These are phyloP conservation scores for Barbarea vulgaris DNA, from an alignment of 345 rosid species.

Conservation along the genomic window DNA sequence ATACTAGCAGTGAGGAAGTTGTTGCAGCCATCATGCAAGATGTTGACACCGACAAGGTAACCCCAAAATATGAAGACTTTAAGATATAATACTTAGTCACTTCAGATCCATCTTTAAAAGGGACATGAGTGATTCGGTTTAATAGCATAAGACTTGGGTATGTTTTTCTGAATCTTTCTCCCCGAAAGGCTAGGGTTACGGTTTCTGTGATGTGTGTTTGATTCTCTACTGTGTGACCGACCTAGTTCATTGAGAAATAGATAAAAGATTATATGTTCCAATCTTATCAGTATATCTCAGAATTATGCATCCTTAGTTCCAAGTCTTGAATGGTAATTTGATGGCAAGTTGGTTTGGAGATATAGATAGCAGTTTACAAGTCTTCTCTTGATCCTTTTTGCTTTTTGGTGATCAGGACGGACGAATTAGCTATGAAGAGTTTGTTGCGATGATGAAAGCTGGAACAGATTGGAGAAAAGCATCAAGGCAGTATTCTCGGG, in stretches of 20 bases:
- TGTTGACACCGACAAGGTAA: slow-evolving; percentile 95
- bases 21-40: slow-evolving; percentile 87
- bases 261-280: neutral
- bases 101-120: neutral
- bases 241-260: neutral
- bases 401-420: slow-evolving; percentile 59
- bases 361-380: slow-evolving; percentile 6
- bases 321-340: neutral
- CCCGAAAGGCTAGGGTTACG: neutral
- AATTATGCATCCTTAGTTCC: neutral
- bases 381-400: slow-evolving; percentile 7
- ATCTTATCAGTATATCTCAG: neutral
- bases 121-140: neutral
- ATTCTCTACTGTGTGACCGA: neutral
- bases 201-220: slow-evolving; percentile 13
- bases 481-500: slow-evolving; percentile 80
- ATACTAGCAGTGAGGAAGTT: slow-evolving; percentile 69
- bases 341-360: slow-evolving; percentile 12
- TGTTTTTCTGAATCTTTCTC: slow-evolving; percentile 4
- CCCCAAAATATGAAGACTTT: slow-evolving; percentile 3
- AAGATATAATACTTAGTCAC: neutral
- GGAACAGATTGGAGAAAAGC: slow-evolving; percentile 97
- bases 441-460: slow-evolving; percentile 85
- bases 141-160: neutral
- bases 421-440: slow-evolving; percentile 84